Evolutionary conservation across 164 flowering plant genomes (phyloP), one percentile per base, ranked within the genome.

Genomic region (Sextonia rubra): DNA sequence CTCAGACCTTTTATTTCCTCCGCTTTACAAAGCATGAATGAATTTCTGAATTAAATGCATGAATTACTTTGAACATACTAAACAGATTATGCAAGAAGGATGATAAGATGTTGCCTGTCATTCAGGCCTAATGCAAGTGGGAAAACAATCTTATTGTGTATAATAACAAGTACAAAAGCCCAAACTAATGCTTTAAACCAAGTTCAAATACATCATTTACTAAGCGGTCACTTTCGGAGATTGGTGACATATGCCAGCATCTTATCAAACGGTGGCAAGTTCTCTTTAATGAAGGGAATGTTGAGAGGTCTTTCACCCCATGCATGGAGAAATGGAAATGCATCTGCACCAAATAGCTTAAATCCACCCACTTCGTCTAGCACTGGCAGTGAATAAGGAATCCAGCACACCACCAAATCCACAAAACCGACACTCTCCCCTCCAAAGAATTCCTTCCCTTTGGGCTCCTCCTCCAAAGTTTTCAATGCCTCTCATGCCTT

Each of bases 401-500:
- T 73, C 64, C 64, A 66, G 5, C 70, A 70, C 49, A 18, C 70
- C 62, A 65, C 49, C 9, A 73, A 26, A 55, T 73, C 52, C 32
- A 56, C 47, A 2, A 65, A 67, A 14, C 70, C 75, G n/a, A 73
- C 12, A 3, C 12, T 56, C 64, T 65, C 69, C 1, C 75, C 70
- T 49, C 75, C 64, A 12, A 66, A 68, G 48, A 71, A 74, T 29
- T 78, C 70, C 49, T 67, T 68, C 66, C 25, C 29, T 26, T 26
- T 52, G 11, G 44, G 69, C 25, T 2, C 75, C 27, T 72, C 77
- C 70, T 78, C 85, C 0, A 83, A 17, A 20, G 76, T 29, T 15
- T 62, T 68, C 60, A 82, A 63, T 3, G 71, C 83, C 75, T 75
- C 78, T 7, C 5, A 17, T n/a, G 68, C 82, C 74, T 77, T 71